A percentile compares a stretch with the other conserved stretches of the same genome.
These are phyloP conservation scores for Rutstroemia sp. DNA, from an alignment of 2,329 filamentous ascomycete species.

Conservation along the genomic window DNA sequence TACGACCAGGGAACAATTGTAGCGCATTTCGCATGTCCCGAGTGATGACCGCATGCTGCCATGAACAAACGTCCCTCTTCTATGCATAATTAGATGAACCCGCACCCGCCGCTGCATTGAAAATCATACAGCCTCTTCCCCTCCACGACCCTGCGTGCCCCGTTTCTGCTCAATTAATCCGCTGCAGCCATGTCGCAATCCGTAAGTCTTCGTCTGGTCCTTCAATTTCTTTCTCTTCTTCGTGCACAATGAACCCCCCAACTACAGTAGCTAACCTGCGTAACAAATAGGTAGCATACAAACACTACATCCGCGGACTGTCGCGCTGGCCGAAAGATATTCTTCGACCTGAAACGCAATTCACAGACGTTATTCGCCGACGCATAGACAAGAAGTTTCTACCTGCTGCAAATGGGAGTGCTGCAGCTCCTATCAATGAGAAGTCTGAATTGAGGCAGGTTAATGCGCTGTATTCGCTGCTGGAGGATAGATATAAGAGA, in stretches of 20 bases:
- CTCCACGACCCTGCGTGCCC: neutral
- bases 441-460: slow-evolving; percentile 47
- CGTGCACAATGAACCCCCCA: too few species aligned
- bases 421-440: slow-evolving; percentile 29
- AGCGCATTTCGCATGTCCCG: neutral
- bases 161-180: neutral
- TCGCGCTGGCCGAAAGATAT: slow-evolving; percentile 56
- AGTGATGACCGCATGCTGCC: slow-evolving; percentile 4
- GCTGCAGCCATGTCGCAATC: slow-evolving; percentile 25
- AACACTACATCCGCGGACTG: slow-evolving; percentile 43
- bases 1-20: too few species aligned
- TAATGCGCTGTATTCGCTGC: slow-evolving; percentile 51
- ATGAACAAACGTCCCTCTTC: too few species aligned
- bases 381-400: slow-evolving; percentile 34
- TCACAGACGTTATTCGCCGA: slow-evolving; percentile 47
- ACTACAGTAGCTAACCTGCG: too few species aligned
- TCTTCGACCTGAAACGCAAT: slow-evolving; percentile 55
- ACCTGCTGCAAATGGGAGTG: slow-evolving; percentile 11
- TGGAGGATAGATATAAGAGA: slow-evolving; percentile 51
- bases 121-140: neutral
- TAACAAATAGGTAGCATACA: slow-evolving; percentile 34
- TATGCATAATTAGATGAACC: too few species aligned
- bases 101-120: neutral
- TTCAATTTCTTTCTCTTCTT: too few species aligned
- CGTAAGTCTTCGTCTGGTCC: slow-evolving; percentile 14